Evolutionary conservation across 805 yeast species (phyloP).

Genomic region (Peterozyma toletana): DNA sequence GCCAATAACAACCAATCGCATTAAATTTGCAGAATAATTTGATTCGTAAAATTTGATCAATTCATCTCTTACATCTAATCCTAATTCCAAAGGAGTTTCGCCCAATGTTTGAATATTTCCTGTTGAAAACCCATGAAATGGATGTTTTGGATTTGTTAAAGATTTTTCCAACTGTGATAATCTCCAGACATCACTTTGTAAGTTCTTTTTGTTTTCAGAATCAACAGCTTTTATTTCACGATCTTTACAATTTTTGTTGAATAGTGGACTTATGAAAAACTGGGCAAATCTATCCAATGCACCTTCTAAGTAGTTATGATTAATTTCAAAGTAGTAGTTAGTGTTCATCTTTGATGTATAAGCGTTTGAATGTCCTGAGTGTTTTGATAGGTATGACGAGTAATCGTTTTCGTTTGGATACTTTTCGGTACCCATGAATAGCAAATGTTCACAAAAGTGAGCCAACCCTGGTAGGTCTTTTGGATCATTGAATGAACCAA

Average conservation of each 20-base stretch:
- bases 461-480: conserved; percentile 64
- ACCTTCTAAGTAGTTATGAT: conserved; percentile 68
- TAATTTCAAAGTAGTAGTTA: conserved; percentile 83
- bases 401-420: conserved; percentile 74
- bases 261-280: conserved; percentile 82
- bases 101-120: conserved; percentile 79
- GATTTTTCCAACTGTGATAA: conserved; percentile 77
- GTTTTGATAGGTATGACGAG: conserved; percentile 66
- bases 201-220: conserved; percentile 89
- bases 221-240: conserved; percentile 93
- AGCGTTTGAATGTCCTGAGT: conserved; percentile 88
- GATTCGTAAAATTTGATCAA: conserved; percentile 65
- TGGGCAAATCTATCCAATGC: conserved; percentile 92
- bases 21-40: conserved; percentile 78
- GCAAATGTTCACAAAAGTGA: conserved; percentile 67
- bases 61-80: conserved; percentile 74
- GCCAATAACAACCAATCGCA: conserved; percentile 83
- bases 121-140: conserved; percentile 82
- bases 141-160: conserved; percentile 68
- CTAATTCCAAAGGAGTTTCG: conserved; percentile 48
- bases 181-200: conserved; percentile 88
- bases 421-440: conserved; percentile 75
- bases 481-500: conserved; percentile 70
- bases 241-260: conserved; percentile 67
- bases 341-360: conserved; percentile 86